A percentile compares a stretch with the other conserved stretches of the same genome.
Conservation (phyloP, 805 yeast genomes). For the Candida pseudofarinosa region DNA sequence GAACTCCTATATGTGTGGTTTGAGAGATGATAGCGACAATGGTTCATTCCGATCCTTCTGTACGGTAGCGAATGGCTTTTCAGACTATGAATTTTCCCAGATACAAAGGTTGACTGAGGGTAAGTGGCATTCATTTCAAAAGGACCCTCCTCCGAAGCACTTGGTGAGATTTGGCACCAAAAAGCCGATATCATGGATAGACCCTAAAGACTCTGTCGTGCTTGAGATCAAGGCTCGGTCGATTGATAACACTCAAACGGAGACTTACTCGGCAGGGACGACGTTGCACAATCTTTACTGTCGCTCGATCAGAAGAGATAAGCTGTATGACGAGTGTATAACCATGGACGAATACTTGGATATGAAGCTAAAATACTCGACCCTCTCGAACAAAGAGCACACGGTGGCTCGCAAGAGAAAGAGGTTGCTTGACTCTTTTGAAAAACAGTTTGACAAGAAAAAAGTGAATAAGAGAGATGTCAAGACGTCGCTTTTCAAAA, state of each 20-base stretch:
- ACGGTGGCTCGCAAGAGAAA: constrained; percentile 23
- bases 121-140: constrained; percentile 52
- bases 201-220: constrained; percentile 73
- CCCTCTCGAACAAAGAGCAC: constrained; percentile 22
- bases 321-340: constrained; percentile 51
- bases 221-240: constrained; percentile 82
- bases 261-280: constrained; percentile 56
- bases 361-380: constrained; percentile 27
- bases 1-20: constrained; percentile 69
- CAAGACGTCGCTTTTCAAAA: constrained; percentile 37
- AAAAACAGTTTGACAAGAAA: constrained; percentile 4
- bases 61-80: constrained; percentile 80
- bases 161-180: constrained; percentile 53
- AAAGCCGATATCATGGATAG: constrained; percentile 71
- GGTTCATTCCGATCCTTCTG: constrained; percentile 63
- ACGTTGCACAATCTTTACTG: constrained; percentile 79
- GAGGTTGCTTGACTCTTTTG: constrained; percentile 12
- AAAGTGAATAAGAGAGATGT: constrained; percentile 6
- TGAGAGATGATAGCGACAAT: constrained; percentile 42
- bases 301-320: constrained; percentile 63
- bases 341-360: constrained; percentile 51
- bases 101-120: constrained; percentile 56
- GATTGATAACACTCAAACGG: constrained; percentile 44
- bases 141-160: constrained; percentile 36
- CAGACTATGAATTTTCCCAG: constrained; percentile 53